Evolutionary conservation across 2,329 filamentous ascomycete genomes (phyloP).

Genomic region (Colletotrichum costaricense): DNA sequence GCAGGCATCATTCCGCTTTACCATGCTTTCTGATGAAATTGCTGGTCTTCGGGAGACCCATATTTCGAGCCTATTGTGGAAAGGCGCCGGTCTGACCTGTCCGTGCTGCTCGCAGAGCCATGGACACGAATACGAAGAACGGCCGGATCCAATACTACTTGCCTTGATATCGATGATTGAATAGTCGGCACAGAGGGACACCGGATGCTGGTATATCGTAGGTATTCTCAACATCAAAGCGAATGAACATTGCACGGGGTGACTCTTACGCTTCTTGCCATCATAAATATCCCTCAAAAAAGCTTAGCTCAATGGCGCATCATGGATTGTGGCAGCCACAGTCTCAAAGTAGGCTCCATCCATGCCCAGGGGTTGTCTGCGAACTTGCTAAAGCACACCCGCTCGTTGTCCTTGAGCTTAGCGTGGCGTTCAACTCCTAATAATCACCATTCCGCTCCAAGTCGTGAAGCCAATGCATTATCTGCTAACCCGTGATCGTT

Average conservation of each 20-base stretch:
- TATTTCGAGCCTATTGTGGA: background rate
- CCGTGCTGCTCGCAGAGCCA: background rate
- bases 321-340: too few species aligned
- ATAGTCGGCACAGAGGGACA: background rate
- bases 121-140: constrained; percentile 5
- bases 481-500: too few species aligned
- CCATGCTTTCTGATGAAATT: background rate
- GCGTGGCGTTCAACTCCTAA: too few species aligned
- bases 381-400: too few species aligned
- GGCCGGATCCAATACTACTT: background rate
- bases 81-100: background rate
- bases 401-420: too few species aligned
- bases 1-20: background rate
- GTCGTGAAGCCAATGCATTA: too few species aligned
- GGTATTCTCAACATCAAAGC: background rate
- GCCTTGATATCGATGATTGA: background rate
- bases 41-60: background rate
- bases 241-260: background rate
- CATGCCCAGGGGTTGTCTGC: too few species aligned
- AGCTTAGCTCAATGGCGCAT: too few species aligned
- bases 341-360: too few species aligned
- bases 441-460: too few species aligned
- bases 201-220: background rate
- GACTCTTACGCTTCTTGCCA: background rate
- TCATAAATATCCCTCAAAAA: too few species aligned